Base-by-base conservation (phyloP, 371 early-diverging fungal species). In the Gilbertella persicaria region DNA sequence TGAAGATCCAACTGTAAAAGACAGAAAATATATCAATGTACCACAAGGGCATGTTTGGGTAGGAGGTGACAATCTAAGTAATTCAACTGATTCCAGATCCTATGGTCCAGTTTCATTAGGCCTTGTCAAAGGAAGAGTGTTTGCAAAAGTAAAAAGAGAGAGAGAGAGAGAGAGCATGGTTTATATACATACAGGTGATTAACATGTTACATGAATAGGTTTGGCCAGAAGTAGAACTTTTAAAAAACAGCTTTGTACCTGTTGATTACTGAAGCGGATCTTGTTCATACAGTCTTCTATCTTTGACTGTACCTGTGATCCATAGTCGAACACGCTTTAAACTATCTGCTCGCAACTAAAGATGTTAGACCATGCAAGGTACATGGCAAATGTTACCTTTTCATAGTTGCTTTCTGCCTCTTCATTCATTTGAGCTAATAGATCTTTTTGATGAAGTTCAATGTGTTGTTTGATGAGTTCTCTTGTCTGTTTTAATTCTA, bases 41-140 rank as follows among this genome's bases (percentile, higher is more conserved):
- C 88, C 88, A 23, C 66, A 63, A n/a, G 86, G 88, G 1, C 85
- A 85, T 60, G 73, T 85, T n/a, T 87, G 87, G 87, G 39, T 87
- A 8, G 77, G 69, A 45, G 95, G 95, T 6, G 95, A 94, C 53
- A 93, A 94, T 64, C 62, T 85, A 28, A 85, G 78, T 54, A 87
- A 89, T 60, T 91, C 91, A 4, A 88, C 78, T 0, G 95, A 94
- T 53, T 92, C 93, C 23, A 66, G 93, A 36, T 57, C 54, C 6
- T 94, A 92, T 75, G 94, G 94, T 1, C 92, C 94, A 0, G 87
- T 94, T 3, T 82, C 93, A 0, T 76, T 86, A 67, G 92, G 89
- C n/a, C 60, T 94, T 41, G 64, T 94, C 41, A 69, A 77, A 21
- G 94, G 92, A 25, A 78, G 80, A 45, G 90, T 91, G 19, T 67